These are phyloP conservation scores for Durusdinium trenchii DNA, from an alignment of 73 alveolate genomes.

Conservation along the genomic window DNA sequence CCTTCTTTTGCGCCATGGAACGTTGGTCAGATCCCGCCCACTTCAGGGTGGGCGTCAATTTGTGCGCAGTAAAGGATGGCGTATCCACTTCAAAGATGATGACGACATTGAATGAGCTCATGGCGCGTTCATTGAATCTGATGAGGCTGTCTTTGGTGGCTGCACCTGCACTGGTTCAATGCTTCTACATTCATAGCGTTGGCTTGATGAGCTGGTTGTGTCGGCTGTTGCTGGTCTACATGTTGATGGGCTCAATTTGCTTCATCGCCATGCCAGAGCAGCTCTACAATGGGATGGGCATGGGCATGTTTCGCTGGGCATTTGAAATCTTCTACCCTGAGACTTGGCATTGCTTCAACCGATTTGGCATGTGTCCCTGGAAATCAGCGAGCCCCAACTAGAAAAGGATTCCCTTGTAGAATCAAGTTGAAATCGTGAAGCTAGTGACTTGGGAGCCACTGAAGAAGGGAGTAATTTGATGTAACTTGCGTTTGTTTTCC, in stretches of 20 bases:
- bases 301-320: slow-evolving; percentile 96
- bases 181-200: slow-evolving; percentile 80
- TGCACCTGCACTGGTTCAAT: slow-evolving; percentile 83
- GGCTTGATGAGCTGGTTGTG: slow-evolving; percentile 77
- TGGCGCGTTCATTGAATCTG: slow-evolving; percentile 76
- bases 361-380: no score
- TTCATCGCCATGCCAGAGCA: slow-evolving; percentile 81
- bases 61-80: neutral
- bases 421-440: no score
- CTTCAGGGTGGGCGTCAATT: neutral
- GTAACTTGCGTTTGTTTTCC: no score
- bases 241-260: slow-evolving; percentile 72
- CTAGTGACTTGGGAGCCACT: no score
- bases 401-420: no score
- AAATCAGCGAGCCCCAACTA: no score
- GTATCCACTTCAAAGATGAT: slow-evolving; percentile 68
- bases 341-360: neutral
- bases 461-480: no score
- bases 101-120: slow-evolving; percentile 80
- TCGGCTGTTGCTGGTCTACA: slow-evolving; percentile 53
- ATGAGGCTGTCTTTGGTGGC: slow-evolving; percentile 84
- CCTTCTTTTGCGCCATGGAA: no score
- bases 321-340: slow-evolving; percentile 93
- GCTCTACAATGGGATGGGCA: slow-evolving; percentile 94
- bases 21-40: slow-evolving; percentile 91